Conservation (phyloP, 2,329 filamentous ascomycete genomes). For the Fonsecaea nubica region DNA sequence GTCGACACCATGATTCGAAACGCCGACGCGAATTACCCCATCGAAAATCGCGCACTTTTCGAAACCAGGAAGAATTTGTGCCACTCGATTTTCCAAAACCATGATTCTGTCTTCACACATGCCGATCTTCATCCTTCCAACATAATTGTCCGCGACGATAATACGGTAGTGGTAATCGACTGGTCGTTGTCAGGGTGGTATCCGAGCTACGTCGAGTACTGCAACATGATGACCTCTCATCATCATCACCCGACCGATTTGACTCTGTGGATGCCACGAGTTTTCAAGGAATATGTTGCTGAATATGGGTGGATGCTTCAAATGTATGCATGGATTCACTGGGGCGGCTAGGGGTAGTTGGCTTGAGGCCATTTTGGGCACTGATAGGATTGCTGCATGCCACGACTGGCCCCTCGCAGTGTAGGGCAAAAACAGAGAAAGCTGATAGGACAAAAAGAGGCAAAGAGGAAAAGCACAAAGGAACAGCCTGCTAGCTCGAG, state of each 20-base stretch:
- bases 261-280: slow-evolving; percentile 1
- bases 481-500: not conserved
- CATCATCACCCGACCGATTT: not conserved
- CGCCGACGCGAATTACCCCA: not conserved
- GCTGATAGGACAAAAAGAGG: too few species aligned
- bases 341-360: not conserved
- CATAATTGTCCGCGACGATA: slow-evolving; percentile 8
- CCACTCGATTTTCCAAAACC: slow-evolving; percentile 7
- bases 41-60: not conserved
- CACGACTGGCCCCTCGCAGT: not conserved
- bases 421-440: not conserved
- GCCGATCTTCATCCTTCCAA: slow-evolving; percentile 6
- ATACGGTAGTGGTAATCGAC: slow-evolving; percentile 13
- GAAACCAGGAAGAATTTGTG: not conserved
- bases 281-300: not conserved
- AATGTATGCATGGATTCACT: not conserved
- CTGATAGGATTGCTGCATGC: not conserved
- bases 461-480: not conserved
- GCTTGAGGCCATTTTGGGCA: not conserved
- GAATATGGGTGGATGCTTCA: slow-evolving; percentile 1
- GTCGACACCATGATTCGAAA: not conserved
- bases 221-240: not conserved
- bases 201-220: slow-evolving; percentile 10
- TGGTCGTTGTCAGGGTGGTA: not conserved
- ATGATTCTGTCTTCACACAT: slow-evolving; percentile 13